Evolutionary conservation across 2,329 filamentous ascomycete species (phyloP), one percentile per base, ranked within the genome.

Genomic region (Fusarium cyanostomum): DNA sequence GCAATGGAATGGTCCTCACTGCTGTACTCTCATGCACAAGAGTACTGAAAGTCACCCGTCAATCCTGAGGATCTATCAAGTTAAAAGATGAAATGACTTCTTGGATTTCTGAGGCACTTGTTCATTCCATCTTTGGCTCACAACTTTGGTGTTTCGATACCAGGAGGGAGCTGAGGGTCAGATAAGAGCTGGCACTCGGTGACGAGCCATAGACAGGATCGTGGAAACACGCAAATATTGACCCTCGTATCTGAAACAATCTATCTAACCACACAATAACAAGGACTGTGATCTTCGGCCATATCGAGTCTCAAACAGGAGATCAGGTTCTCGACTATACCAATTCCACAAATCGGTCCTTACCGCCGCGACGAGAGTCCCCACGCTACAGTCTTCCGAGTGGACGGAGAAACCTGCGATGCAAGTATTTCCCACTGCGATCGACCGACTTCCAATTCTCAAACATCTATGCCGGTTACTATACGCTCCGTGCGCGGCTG

Each of bases 341-440:
- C 21, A 37, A 48, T 48, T 37, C 44, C 44, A 28, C 33, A 48
- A 37, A 48, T 48, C 44, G 33, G 33, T 13, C 18, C 44, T 27
- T 31, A 27, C 30, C 24, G 44, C 31, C 31, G 24, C 15, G 4
- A 21, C 21, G 4, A 21, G 24, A 28, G 33, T 48, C 21, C 24
- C 30, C 18, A 21, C 9, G 21, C 16, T 16, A 16, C 31, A 45
- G 30, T 13, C 15, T 13, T 15, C 18, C 16, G 24, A 18, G 16
- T 7, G 34, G 26, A 28, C 34, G 13, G 16, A 24, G 15, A 21
- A 28, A 30, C 34, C 15, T 35, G 16, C 39, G 46, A 50, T 39
- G 34, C 46, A 12, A 42, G 39, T 42, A 12, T 28, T 30, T 39
- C 24, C 46, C 39, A 41, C 46, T 28, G 26, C 13, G 15, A 50